Evolutionary conservation across 2,329 filamentous ascomycete genomes (phyloP).

Genomic region (Clarireedia monteithiana): DNA sequence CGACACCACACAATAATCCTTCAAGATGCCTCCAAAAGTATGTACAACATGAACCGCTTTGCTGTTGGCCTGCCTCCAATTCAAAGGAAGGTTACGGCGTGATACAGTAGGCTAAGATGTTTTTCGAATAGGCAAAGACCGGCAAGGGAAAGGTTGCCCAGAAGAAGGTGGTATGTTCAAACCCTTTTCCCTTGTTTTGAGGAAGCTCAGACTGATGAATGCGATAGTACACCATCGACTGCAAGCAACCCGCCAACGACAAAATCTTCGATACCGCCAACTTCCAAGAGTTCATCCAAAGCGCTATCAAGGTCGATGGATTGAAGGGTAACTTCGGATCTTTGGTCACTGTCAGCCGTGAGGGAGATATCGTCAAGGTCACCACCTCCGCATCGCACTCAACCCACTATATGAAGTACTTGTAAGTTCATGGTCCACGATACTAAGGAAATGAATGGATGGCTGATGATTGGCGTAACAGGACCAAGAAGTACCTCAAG

Average conservation of each 20-base stretch:
- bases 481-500: conserved; percentile 99
- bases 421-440: conserved; percentile 53
- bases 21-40: conserved; percentile 87
- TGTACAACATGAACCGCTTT: conserved; percentile 71
- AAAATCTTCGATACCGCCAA: conserved; percentile 99
- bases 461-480: conserved; percentile 33
- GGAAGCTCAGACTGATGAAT: background rate
- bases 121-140: conserved; percentile 55
- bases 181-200: background rate
- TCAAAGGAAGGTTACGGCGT: conserved; percentile 40
- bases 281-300: conserved; percentile 99
- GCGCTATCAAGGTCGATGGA: conserved; percentile 99
- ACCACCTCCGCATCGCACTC: conserved; percentile 97
- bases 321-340: conserved; percentile 98
- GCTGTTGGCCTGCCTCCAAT: conserved; percentile 64
- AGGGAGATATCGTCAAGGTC: conserved; percentile 93
- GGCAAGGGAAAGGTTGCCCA: conserved; percentile 13
- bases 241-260: conserved; percentile 94
- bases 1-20: conserved; percentile 37
- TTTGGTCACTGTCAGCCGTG: conserved; percentile 79
- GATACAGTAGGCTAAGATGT: conserved; percentile 94
- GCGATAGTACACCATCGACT: conserved; percentile 96
- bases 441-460: background rate
- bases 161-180: conserved; percentile 24
- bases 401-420: conserved; percentile 98